Conservation (phyloP, 2,329 filamentous ascomycete species). For the Aureobasidium sp. region DNA sequence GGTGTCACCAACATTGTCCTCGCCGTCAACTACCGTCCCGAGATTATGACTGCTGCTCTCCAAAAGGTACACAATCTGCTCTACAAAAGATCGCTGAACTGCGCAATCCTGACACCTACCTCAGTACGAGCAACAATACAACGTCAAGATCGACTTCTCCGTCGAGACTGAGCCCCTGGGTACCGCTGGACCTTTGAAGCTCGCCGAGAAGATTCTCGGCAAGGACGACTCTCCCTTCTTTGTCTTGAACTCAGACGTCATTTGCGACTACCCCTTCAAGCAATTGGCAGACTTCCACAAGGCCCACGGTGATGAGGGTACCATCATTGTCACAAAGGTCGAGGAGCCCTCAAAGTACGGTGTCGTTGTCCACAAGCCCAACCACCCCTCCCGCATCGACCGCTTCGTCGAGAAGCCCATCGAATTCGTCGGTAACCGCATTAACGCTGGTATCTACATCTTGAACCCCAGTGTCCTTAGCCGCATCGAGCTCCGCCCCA, state of each 20-base stretch:
- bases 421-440: conserved; percentile 96
- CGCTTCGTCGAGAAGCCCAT: conserved; percentile 99
- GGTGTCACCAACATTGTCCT: conserved; percentile 97
- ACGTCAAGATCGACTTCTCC: conserved; percentile 93
- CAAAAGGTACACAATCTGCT: conserved; percentile 58
- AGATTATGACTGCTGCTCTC: conserved; percentile 92
- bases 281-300: conserved; percentile 89
- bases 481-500: conserved; percentile 91
- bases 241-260: conserved; percentile 96
- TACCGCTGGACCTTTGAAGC: conserved; percentile 89
- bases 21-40: conserved; percentile 96
- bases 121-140: conserved; percentile 81
- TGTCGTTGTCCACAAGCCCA: conserved; percentile 95
- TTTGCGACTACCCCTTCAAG: conserved; percentile 95
- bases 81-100: conserved; percentile 4
- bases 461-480: conserved; percentile 85
- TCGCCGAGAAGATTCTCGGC: conserved; percentile 82
- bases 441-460: conserved; percentile 98
- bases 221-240: conserved; percentile 97
- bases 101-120: conserved; percentile 28
- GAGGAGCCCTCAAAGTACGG: conserved; percentile 99
- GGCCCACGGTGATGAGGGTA: conserved; percentile 87
- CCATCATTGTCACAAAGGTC: conserved; percentile 97
- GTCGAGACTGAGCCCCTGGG: conserved; percentile 93
- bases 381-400: conserved; percentile 85